A percentile compares a stretch with the other conserved stretches of the same genome.
These are phyloP conservation scores for Malbranchea cinnamomea DNA, from an alignment of 2,329 filamentous ascomycete genomes.

Conservation along the genomic window DNA sequence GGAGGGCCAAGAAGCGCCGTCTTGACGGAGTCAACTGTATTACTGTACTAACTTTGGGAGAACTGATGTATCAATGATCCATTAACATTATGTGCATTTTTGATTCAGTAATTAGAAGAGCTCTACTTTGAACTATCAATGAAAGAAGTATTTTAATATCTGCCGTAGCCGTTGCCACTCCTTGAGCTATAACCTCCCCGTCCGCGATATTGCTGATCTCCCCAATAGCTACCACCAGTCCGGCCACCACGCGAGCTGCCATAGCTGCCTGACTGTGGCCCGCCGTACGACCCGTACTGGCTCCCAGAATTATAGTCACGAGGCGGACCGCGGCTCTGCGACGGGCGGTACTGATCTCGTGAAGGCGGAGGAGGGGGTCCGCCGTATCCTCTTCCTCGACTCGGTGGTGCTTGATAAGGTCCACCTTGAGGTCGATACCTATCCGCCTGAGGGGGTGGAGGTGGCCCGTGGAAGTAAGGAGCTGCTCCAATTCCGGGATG, in stretches of 20 bases:
- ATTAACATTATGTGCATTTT: not conserved
- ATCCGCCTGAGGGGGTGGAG: constrained; percentile 15
- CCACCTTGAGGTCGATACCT: constrained; percentile 7
- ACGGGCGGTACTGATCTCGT: constrained; percentile 7
- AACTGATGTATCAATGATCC: not conserved
- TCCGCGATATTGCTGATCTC: constrained; percentile 16
- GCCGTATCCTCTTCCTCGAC: constrained; percentile 8
- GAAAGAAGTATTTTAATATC: constrained; percentile 16
- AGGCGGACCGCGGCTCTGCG: constrained; percentile 3
- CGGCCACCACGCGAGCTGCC: constrained; percentile 10
- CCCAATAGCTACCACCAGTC: constrained; percentile 13
- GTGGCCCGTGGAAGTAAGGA: constrained; percentile 21
- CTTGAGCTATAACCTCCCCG: constrained; percentile 14
- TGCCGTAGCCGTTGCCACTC: constrained; percentile 24
- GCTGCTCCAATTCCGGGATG: constrained; percentile 15
- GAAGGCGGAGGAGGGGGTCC: too few relatives aligned
- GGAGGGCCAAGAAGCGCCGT: too few relatives aligned
- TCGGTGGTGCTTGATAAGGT: constrained; percentile 1
- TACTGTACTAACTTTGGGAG: constrained; percentile 1
- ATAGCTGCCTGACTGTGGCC: constrained; percentile 14
- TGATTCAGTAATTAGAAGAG: not conserved
- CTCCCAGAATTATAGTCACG: constrained; percentile 8
- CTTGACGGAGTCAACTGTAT: not conserved
- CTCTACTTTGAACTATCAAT: not conserved
- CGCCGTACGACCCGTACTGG: constrained; percentile 12